Conservation (phyloP, 345 rosid species). For the Citrus medica region DNA sequence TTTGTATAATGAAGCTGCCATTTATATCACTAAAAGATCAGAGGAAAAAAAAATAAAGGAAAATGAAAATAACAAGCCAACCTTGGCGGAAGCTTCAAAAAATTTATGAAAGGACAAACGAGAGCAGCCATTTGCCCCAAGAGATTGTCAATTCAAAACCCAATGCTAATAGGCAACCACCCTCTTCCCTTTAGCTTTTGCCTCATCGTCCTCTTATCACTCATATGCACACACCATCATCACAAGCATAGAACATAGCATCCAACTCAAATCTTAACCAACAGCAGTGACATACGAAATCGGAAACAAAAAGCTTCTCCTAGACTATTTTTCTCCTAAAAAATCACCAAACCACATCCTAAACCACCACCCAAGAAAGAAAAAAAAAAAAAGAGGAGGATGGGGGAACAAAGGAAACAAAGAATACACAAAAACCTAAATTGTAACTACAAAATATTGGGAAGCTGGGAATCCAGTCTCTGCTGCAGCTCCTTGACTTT, state of each 20-base stretch:
- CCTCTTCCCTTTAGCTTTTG: conserved; percentile 2
- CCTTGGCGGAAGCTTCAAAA: neutral
- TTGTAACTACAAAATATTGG: conserved; percentile 80
- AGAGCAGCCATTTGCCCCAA: neutral
- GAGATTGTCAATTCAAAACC: neutral
- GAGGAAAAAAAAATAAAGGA: neutral
- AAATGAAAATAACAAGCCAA: neutral
- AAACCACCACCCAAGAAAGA: too few species aligned
- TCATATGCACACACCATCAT: neutral
- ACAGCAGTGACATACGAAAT: neutral
- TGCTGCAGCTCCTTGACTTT: conserved; percentile 80
- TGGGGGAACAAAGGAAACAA: conserved; percentile 11
- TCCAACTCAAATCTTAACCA: neutral
- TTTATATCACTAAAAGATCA: neutral
- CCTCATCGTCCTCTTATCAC: neutral
- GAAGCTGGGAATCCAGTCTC: conserved; percentile 87
- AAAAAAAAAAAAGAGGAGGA: neutral
- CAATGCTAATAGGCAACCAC: neutral
- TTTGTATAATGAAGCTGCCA: neutral
- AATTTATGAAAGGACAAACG: neutral
- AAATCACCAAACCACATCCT: neutral
- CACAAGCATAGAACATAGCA: neutral
- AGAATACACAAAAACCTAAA: conserved; percentile 67
- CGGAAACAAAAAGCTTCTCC: neutral
- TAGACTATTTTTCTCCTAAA: neutral